These are phyloP conservation scores for Saccharomyces hybrid DNA, from an alignment of 1,139 yeast species.

Conservation along the genomic window DNA sequence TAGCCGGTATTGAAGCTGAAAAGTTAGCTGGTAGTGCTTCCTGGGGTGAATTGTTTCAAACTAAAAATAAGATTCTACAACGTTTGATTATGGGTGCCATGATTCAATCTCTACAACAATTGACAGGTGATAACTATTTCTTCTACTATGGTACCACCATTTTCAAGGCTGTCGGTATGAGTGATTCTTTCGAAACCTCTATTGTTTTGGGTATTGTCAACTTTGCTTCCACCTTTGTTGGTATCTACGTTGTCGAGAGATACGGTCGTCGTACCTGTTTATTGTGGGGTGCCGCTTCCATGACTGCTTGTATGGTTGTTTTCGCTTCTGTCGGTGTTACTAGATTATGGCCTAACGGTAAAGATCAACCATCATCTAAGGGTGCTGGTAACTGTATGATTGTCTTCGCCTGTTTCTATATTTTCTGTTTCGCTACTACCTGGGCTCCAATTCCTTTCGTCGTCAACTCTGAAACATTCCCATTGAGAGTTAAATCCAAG, in stretches of 20 bases:
- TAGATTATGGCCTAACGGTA: slow-evolving; percentile 47
- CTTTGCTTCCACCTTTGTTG: slow-evolving; percentile 59
- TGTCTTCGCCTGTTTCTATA: slow-evolving; percentile 66
- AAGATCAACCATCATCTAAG: slow-evolving; percentile 39
- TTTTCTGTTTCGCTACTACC: slow-evolving; percentile 70
- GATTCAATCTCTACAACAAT: slow-evolving; percentile 64
- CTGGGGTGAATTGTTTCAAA: slow-evolving; percentile 35
- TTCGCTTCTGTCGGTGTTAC: slow-evolving; percentile 63
- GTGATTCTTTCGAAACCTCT: slow-evolving; percentile 65
- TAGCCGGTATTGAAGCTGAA: slow-evolving; percentile 47
- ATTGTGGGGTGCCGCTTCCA: slow-evolving; percentile 52
- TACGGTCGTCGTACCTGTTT: slow-evolving; percentile 63
- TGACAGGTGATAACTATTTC: slow-evolving; percentile 73
- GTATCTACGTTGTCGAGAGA: slow-evolving; percentile 56
- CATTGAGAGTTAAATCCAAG: slow-evolving; percentile 68
- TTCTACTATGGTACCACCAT: slow-evolving; percentile 73
- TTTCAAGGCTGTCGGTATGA: slow-evolving; percentile 65
- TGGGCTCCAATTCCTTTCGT: slow-evolving; percentile 81
- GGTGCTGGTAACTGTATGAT: slow-evolving; percentile 71
- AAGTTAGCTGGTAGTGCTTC: slow-evolving; percentile 35
- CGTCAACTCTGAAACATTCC: slow-evolving; percentile 65
- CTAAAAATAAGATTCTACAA: slow-evolving; percentile 40
- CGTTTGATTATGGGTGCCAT: slow-evolving; percentile 58
- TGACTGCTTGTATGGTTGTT: slow-evolving; percentile 54
- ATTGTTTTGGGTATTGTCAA: slow-evolving; percentile 71